Evolutionary conservation across 441 rosid genomes (phyloP).

Genomic region (Aquilaria agallochum): DNA sequence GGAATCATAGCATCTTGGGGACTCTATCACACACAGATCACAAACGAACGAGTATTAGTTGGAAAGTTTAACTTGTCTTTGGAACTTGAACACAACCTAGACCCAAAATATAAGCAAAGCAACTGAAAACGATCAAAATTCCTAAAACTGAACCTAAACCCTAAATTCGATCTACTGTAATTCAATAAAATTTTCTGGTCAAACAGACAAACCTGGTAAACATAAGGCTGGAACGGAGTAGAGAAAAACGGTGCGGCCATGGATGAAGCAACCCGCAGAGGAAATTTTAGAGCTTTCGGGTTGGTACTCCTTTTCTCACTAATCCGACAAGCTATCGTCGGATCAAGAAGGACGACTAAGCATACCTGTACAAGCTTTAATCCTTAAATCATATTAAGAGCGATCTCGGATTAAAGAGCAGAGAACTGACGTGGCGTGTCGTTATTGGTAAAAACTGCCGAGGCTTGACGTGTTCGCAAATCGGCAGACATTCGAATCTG

Average conservation of each 20-base stretch:
- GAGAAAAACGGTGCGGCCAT: constrained; percentile 99
- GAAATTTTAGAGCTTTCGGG: constrained; percentile 7
- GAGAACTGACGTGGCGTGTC: constrained; percentile 17
- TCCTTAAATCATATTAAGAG: not conserved
- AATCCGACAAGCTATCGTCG: not conserved
- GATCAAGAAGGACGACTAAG: not conserved
- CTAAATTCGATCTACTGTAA: constrained; percentile 4
- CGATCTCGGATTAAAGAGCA: constrained; percentile 1
- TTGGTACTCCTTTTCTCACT: constrained; percentile 1
- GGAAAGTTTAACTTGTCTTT: too few relatives aligned
- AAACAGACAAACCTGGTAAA: constrained; percentile 66
- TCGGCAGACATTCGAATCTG: not conserved
- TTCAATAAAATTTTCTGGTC: constrained; percentile 9
- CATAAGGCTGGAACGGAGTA: constrained; percentile 94
- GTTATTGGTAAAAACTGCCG: constrained; percentile 7
- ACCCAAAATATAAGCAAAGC: constrained; percentile 4
- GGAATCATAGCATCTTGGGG: constrained; percentile 84
- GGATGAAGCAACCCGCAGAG: constrained; percentile 20
- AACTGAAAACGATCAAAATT: constrained; percentile 19
- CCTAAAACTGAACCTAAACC: constrained; percentile 12
- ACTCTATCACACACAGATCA: constrained; percentile 44
- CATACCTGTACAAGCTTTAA: too few relatives aligned
- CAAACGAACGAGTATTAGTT: too few relatives aligned
- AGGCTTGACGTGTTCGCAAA: constrained; percentile 15
- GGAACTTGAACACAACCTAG: too few relatives aligned